Conservation (phyloP, 1,284 basidiomycete genomes). For the Sanguinoderma infundibulare region DNA sequence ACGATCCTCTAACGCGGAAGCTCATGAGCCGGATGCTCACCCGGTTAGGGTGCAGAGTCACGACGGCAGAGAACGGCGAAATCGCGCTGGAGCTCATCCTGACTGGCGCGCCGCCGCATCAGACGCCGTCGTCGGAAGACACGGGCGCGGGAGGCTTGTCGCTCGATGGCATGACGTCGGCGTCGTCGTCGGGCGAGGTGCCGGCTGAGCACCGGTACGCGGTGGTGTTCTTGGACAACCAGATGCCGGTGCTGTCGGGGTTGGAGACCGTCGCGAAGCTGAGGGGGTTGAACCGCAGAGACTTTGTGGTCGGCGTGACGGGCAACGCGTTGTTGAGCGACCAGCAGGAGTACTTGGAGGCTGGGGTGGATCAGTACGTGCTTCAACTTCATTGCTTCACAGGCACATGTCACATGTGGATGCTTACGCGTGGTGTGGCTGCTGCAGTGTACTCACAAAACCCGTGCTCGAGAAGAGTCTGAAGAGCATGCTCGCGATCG, state of each 20-base stretch:
- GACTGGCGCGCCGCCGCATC: conserved; percentile 32
- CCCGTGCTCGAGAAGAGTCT: conserved; percentile 43
- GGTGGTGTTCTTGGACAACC: conserved; percentile 85
- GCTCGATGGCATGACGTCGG: conserved; percentile 19
- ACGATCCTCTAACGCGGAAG: conserved; percentile 78
- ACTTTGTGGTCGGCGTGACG: conserved; percentile 83
- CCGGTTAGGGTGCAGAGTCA: conserved; percentile 80
- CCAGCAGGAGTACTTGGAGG: conserved; percentile 76
- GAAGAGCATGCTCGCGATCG: conserved; percentile 38
- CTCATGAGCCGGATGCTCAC: conserved; percentile 84
- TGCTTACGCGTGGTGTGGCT: conserved; percentile 8
- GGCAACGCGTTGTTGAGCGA: conserved; percentile 72
- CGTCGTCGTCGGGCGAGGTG: no score
- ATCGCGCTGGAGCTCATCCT: conserved; percentile 79
- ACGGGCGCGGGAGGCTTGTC: conserved; percentile 31
- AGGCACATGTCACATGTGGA: neutral
- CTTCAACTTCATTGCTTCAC: neutral
- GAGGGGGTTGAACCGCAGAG: conserved; percentile 64
- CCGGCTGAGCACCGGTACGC: conserved; percentile 55
- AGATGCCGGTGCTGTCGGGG: conserved; percentile 86
- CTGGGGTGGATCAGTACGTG: conserved; percentile 77
- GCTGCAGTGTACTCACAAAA: conserved; percentile 45
- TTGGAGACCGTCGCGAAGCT: conserved; percentile 72
- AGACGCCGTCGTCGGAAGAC: conserved; percentile 39
- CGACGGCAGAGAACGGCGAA: conserved; percentile 88